Conservation (phyloP, 2,329 filamentous ascomycete species). For the Microcyclospora tardicrescens region DNA sequence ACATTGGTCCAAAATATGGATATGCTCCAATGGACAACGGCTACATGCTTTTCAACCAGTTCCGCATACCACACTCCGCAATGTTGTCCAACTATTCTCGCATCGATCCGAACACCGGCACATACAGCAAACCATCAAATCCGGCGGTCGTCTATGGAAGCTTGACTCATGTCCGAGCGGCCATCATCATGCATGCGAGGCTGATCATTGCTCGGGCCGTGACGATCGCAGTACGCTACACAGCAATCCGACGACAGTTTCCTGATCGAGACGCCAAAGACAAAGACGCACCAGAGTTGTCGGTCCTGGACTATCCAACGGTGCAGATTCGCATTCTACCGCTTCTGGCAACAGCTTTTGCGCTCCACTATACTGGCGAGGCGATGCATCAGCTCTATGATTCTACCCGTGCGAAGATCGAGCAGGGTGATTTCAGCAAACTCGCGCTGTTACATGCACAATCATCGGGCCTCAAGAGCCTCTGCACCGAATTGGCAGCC, state of each 20-base stretch:
- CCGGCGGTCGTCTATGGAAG: conserved; percentile 39
- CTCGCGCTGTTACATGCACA: conserved; percentile 41
- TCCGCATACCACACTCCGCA: conserved; percentile 34
- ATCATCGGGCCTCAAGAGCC: conserved; percentile 41
- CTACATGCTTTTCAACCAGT: conserved; percentile 40
- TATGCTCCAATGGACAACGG: conserved; percentile 36
- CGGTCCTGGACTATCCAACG: conserved; percentile 42
- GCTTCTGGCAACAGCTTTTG: conserved; percentile 41
- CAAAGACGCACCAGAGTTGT: conserved; percentile 26
- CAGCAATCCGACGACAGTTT: conserved; percentile 38
- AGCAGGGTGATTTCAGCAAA: conserved; percentile 37
- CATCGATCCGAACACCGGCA: conserved; percentile 34
- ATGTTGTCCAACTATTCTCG: conserved; percentile 38
- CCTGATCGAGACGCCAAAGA: conserved; percentile 33
- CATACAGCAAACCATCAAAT: conserved; percentile 34
- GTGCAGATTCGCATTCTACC: conserved; percentile 42
- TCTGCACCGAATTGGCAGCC: conserved; percentile 40
- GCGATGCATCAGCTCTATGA: conserved; percentile 40
- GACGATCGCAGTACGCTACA: conserved; percentile 40
- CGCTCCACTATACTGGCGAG: conserved; percentile 34
- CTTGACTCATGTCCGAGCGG: conserved; percentile 35
- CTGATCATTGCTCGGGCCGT: conserved; percentile 41
- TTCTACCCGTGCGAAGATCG: conserved; percentile 33
- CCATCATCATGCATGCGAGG: conserved; percentile 38
- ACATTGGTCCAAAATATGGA: conserved; percentile 43